A percentile compares a stretch with the other conserved stretches of the same genome.
Evolutionary conservation across 805 yeast species (phyloP).

Genomic region (Saccharomyces eubayanus): DNA sequence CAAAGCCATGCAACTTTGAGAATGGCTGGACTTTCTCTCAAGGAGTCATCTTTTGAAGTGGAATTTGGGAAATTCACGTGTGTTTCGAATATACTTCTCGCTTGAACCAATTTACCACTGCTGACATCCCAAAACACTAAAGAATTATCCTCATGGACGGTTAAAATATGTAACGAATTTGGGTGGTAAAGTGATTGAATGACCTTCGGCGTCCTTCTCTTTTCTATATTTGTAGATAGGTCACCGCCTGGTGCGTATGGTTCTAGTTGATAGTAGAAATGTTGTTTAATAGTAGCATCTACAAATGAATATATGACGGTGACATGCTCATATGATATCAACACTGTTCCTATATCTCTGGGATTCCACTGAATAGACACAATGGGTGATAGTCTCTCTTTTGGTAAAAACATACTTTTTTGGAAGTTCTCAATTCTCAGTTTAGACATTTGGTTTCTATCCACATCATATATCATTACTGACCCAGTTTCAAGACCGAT

Average conservation of each 20-base stretch:
- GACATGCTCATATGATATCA: conserved; percentile 62
- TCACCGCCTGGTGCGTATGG: conserved; percentile 70
- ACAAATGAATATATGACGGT: conserved; percentile 65
- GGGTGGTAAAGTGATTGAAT: conserved; percentile 77
- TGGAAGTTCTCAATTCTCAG: conserved; percentile 66
- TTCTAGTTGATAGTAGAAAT: conserved; percentile 54
- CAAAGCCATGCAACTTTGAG: conserved; percentile 68
- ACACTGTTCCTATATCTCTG: conserved; percentile 70
- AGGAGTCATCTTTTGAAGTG: conserved; percentile 11
- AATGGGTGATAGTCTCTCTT: conserved; percentile 56
- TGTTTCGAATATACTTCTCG: conserved; percentile 62
- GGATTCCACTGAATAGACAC: conserved; percentile 73
- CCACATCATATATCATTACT: conserved; percentile 68
- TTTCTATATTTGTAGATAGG: conserved; percentile 21
- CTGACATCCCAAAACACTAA: conserved; percentile 89
- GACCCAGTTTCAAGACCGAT: conserved; percentile 75
- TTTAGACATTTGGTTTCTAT: conserved; percentile 60
- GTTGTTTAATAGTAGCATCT: conserved; percentile 47
- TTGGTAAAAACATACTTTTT: conserved; percentile 44
- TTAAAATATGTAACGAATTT: conserved; percentile 75
- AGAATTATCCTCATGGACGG: conserved; percentile 75
- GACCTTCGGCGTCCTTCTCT: conserved; percentile 35
- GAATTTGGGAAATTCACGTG: conserved; percentile 48
- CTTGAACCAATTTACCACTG: conserved; percentile 63
- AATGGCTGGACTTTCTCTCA: conserved; percentile 32